Base-by-base conservation (phyloP, 331 rosid species). In the Malus hybrid region DNA sequence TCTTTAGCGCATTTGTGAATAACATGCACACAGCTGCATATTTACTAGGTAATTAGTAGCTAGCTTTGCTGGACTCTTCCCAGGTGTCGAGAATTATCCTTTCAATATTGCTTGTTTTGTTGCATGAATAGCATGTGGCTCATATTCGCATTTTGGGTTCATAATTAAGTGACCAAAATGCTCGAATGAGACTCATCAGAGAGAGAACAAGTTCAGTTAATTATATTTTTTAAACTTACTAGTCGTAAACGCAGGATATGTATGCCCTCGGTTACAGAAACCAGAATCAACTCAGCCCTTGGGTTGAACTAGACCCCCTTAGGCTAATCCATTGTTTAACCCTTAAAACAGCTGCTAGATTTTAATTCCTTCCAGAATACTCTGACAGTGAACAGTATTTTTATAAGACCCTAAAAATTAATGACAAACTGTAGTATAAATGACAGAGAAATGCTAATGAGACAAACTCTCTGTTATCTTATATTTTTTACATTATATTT, bases 61-160 rank as follows among this genome's bases (percentile, higher is more conserved):
- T 27, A 64, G 52, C 42, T 10, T 11, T 10, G 48, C 59, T 31
- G 71, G 57, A 27, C 28, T 4, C 56, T n/a, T 14, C 73, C 73
- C 80, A 54, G 60, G 67, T 61, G 62, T 74, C 68, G 33, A 61
- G 36, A 79, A 65, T 15, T 61, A 63, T 79, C 24, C 5, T 56
- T 64, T 22, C 74, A 70, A 5, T 9, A 59, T 74, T 74, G 6
- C 50, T 67, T 24, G 42, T 61, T 69, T 61, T 28, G 33, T 69
- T 67, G 33, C 50, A 10, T 29, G 73, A 55, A 20, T 67, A 71
- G 52, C 83, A 74, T 80, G 86, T 81, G 76, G 74, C 80, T 80
- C 57, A 63, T 68, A 85, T 84, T 79, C 85, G 81, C 66, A n/a
- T 63, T 63, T 65, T 33, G 55, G 56, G 29, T 74, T 22, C 63